Conservation (phyloP, 2,329 filamentous ascomycete species). For the Botryosphaeria dothidea region DNA sequence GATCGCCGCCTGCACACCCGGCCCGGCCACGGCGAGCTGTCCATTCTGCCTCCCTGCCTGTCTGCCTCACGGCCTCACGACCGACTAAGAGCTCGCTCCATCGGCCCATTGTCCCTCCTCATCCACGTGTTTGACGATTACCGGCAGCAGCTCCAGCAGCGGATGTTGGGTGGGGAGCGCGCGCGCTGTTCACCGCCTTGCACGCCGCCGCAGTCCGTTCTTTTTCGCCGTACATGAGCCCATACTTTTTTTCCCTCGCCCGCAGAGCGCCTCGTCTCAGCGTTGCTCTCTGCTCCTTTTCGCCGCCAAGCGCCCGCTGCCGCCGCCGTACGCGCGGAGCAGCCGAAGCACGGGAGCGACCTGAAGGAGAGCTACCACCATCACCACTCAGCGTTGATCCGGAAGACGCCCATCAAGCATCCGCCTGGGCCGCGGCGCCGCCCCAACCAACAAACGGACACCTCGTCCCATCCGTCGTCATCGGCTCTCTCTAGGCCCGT, state of each 20-base stretch:
- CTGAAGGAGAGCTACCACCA: background rate
- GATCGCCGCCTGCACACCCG: background rate
- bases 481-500: background rate
- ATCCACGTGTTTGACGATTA: conserved; percentile 6
- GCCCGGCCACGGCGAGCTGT: background rate
- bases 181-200: conserved; percentile 5
- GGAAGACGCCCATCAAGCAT: conserved; percentile 3
- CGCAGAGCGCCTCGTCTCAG: background rate
- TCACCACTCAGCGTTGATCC: conserved; percentile 2
- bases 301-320: background rate
- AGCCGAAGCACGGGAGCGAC: background rate
- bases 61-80: background rate
- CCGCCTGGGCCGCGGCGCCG: conserved; percentile 8
- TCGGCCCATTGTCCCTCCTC: conserved; percentile 2
- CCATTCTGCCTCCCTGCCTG: background rate
- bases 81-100: background rate
- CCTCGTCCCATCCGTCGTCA: conserved; percentile 7
- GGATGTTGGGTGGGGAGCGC: background rate
- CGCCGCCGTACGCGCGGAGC: background rate
- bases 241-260: background rate
- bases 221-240: background rate
- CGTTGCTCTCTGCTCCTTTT: background rate
- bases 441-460: background rate
- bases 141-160: background rate
- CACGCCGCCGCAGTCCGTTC: background rate